phyloP scores from a whole-genome alignment of 306 rosid species.

The Quercus berberidifolia region DNA sequence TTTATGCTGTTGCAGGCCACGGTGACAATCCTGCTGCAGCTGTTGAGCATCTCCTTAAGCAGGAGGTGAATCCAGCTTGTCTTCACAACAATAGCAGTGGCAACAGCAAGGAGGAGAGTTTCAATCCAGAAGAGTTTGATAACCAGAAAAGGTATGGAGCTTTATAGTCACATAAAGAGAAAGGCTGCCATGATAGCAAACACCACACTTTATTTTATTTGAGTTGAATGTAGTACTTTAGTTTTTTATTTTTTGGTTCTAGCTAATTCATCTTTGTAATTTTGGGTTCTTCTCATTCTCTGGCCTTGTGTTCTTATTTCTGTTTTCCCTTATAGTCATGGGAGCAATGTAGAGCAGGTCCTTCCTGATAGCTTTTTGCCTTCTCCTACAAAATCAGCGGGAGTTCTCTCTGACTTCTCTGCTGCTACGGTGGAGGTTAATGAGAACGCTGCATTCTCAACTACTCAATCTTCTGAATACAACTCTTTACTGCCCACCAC shows the following conservation, averaged over 20 bases:
- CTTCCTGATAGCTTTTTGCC: slow-evolving; percentile 88
- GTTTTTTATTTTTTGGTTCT: background rate
- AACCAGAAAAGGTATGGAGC: slow-evolving; percentile 43
- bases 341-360: slow-evolving; percentile 61
- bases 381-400: slow-evolving; percentile 71
- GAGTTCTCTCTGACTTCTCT: slow-evolving; percentile 36
- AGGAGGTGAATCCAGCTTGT: slow-evolving; percentile 33
- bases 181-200: background rate
- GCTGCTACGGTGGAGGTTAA: slow-evolving; percentile 20
- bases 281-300: slow-evolving; percentile 4
- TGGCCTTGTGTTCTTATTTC: slow-evolving; percentile 9
- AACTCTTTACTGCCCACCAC: slow-evolving; percentile 27
- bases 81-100: slow-evolving; percentile 24
- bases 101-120: slow-evolving; percentile 29
- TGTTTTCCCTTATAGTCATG: slow-evolving; percentile 3
- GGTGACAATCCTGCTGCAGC: slow-evolving; percentile 22
- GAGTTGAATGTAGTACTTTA: background rate
- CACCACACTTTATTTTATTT: background rate
- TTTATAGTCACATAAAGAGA: slow-evolving; percentile 7
- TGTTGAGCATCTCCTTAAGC: slow-evolving; percentile 38
- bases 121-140: slow-evolving; percentile 29
- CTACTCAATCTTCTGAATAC: slow-evolving; percentile 26
- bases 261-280: background rate
- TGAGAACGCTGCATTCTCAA: slow-evolving; percentile 26
- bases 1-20: slow-evolving; percentile 43